phyloP scores from a whole-genome alignment of 1,284 basidiomycete genomes.

The Leccinum solheimii region DNA sequence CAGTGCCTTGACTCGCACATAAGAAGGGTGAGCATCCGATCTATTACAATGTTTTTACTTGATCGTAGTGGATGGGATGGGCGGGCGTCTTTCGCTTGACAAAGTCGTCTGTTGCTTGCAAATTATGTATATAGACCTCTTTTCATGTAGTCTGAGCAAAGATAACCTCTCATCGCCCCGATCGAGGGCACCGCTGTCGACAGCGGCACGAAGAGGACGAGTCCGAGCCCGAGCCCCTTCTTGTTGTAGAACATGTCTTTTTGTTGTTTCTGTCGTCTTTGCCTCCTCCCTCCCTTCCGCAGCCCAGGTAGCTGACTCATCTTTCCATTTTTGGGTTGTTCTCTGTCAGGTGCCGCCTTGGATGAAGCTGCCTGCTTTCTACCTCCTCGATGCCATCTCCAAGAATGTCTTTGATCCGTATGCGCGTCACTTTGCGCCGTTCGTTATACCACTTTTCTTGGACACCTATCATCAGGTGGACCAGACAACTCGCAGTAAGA shows the following conservation, averaged over 20 bases:
- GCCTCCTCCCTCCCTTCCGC: slow-evolving; percentile 28
- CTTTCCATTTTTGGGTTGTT: slow-evolving; percentile 37
- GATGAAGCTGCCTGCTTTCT: slow-evolving; percentile 92
- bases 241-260: slow-evolving; percentile 23
- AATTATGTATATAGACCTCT: slow-evolving; percentile 39
- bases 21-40: slow-evolving; percentile 70
- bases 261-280: slow-evolving; percentile 17
- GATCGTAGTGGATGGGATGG: slow-evolving; percentile 31
- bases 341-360: slow-evolving; percentile 77
- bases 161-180: slow-evolving; percentile 38
- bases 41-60: slow-evolving; percentile 21
- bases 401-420: slow-evolving; percentile 94
- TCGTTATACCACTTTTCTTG: slow-evolving; percentile 79
- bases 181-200: slow-evolving; percentile 33
- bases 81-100: slow-evolving; percentile 28
- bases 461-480: slow-evolving; percentile 86
- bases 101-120: slow-evolving; percentile 29
- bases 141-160: slow-evolving; percentile 42
- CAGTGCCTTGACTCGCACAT: slow-evolving; percentile 90
- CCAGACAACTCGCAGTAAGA: slow-evolving; percentile 80
- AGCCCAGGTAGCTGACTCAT: slow-evolving; percentile 62
- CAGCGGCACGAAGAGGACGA: slow-evolving; percentile 37
- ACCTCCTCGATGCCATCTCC: slow-evolving; percentile 94
- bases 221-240: slow-evolving; percentile 27
- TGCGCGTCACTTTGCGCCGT: slow-evolving; percentile 74